Conservation (phyloP, 202 grass and related monocot species). For the Schoenoplectus tabernaemontani region DNA sequence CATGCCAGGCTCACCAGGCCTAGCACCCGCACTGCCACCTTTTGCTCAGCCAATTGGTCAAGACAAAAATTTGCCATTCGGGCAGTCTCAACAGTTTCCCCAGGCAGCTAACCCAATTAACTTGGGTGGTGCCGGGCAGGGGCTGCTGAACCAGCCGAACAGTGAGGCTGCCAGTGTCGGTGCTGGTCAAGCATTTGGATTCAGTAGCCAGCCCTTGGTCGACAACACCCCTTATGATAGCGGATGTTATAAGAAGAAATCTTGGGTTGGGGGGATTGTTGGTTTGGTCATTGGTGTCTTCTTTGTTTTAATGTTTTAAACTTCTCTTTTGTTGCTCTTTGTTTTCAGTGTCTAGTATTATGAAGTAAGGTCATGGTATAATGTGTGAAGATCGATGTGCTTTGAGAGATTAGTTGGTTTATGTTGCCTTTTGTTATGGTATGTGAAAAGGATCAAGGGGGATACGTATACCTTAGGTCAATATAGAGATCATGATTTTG, state of each 20-base stretch:
- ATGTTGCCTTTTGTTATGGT: not conserved
- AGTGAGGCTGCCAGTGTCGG: slow-evolving; percentile 5
- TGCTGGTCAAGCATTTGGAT: slow-evolving; percentile 41
- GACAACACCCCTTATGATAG: slow-evolving; percentile 81
- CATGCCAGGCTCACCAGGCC: slow-evolving; percentile 44
- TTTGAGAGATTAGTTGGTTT: not conserved
- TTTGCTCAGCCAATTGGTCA: slow-evolving; percentile 53
- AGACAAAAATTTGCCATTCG: slow-evolving; percentile 44
- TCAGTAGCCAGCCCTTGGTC: slow-evolving; percentile 50
- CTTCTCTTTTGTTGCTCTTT: no score
- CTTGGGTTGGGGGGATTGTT: not conserved
- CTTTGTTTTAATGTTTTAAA: no score
- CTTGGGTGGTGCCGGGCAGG: not conserved
- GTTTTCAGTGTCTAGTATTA: not conserved
- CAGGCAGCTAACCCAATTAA: not conserved
- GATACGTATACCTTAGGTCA: not conserved
- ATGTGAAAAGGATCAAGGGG: not conserved
- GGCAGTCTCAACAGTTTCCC: slow-evolving; percentile 6
- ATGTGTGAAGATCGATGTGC: not conserved
- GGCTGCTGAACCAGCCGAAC: slow-evolving; percentile 11
- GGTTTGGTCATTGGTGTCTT: not conserved
- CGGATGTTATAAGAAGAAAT: slow-evolving; percentile 16
- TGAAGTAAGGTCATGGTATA: not conserved
- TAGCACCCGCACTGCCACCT: slow-evolving; percentile 40
- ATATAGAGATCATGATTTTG: not conserved